Base-by-base conservation (phyloP, 2,329 filamentous ascomycete species). In the Diaporthe capsici region DNA sequence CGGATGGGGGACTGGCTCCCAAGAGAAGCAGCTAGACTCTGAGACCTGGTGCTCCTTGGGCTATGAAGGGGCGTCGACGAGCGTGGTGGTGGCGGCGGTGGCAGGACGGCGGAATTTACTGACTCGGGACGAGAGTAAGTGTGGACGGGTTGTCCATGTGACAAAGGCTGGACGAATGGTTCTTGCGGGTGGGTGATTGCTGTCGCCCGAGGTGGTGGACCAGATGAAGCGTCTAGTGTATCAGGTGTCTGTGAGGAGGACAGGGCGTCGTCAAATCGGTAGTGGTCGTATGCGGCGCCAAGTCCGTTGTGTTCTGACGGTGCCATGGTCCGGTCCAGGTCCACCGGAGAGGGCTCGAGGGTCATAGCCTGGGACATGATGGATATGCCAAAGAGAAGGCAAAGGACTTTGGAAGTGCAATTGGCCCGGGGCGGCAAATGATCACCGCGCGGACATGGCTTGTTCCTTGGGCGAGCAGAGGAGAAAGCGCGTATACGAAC, bases 1-100 rank as follows among this genome's bases (percentile, higher is more conserved):
- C 88, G 89, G 83, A 92, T 89, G 77, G 84, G 82, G 57, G 79
- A 75, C 58, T 72, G 76, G 68, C 73, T 68, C 60, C 75, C 82
- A 75, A 78, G 78, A 77, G 77, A 79, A 58, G 77, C 81, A 75
- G 81, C 82, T 75, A 82, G 79, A 76, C 80, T 82, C 72, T 78
- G 80, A 70, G 80, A 83, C 77, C 80, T 82, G 74, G 78, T 79
- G 76, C 76, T 79, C 70, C 82, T 80, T 15, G 81, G 78, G 71
- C 79, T 81, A 70, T 81, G 81, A 39, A 81, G 77, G 25, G 79
- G 42, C 20, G 74, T 70, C n/a, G 65, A 63, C 51, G 71, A 44
- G 22, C 71, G 34, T 55, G 71, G 67, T 53, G 73, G 75, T 49
- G 63, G 70, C 37, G 73, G 57, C 51, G 73, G 61, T 37, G 55